phyloP scores from a whole-genome alignment of 768 basidiomycete genomes.

The Phaeolepiota aurea region DNA sequence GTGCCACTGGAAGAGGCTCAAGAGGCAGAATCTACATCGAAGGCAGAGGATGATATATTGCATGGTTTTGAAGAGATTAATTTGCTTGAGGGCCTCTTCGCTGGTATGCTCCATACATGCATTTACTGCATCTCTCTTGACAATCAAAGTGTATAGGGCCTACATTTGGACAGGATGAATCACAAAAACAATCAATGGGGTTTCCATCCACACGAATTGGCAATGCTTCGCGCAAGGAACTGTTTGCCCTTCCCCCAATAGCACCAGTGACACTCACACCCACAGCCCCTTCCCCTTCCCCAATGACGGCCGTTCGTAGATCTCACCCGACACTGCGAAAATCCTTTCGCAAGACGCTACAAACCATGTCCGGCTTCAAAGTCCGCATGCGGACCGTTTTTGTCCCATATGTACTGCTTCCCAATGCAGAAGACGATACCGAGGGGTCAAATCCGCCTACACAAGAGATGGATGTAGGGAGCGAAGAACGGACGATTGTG shows the following conservation, averaged over 20 bases:
- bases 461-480: conserved; percentile 64
- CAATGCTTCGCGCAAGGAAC: conserved; percentile 52
- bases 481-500: conserved; percentile 78
- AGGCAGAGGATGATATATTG: conserved; percentile 29
- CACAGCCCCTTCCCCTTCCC: conserved; percentile 36
- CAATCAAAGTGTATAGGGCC: conserved; percentile 33
- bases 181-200: conserved; percentile 17
- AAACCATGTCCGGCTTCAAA: conserved; percentile 74
- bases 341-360: conserved; percentile 74
- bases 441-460: conserved; percentile 44
- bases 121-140: too few species aligned
- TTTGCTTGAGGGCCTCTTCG: conserved; percentile 51
- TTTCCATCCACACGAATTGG: conserved; percentile 72
- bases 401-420: conserved; percentile 74
- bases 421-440: conserved; percentile 36
- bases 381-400: conserved; percentile 95
- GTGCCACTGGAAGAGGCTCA: too few species aligned
- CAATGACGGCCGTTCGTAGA: conserved; percentile 36
- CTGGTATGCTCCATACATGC: conserved; percentile 32
- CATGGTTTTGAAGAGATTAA: conserved; percentile 48
- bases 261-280: conserved; percentile 33
- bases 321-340: conserved; percentile 71
- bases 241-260: conserved; percentile 51
- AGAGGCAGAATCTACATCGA: too few species aligned
- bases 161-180: conserved; percentile 19